Evolutionary conservation across 106 monocot genomes (phyloP), one percentile per base, ranked within the genome.

Genomic region (Platanthera zijinensis): DNA sequence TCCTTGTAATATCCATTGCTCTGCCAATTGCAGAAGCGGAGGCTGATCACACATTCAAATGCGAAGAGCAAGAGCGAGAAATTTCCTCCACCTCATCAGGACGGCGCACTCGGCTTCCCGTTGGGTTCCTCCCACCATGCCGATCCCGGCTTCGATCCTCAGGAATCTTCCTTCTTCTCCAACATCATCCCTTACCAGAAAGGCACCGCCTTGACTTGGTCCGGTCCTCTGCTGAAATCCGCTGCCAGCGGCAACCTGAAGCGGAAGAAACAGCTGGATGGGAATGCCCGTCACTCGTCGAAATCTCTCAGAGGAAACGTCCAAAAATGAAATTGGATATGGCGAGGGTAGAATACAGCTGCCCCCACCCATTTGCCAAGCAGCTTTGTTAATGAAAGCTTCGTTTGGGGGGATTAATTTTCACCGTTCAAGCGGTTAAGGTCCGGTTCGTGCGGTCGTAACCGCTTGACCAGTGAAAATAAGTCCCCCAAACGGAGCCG

Each of bases 21-120:
- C 2, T 69, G 39, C n/a, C 21, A 22, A 17, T 50, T 48, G 28
- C 89, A 93, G 89, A 88, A 86, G 73, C 57, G 85, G 63, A 80
- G 92, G 7, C 86, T 90, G 14, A 90, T 90, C 9, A 86, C 90
- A 39, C 92, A 96, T 82, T 85, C 90, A 32, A 96, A 92, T 80
- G 92, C 92, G 50, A 92, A 90, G 81, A 87, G 95, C 89, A 96
- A 90, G 90, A 96, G 92, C 51, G 95, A 96, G 72, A 96, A 96
- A 74, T 96, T 96, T 53, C 95, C 95, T 51, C 92, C 95, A 5
- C 92, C 95, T 19, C 95, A 96, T 57, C 92, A 92, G 72, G 95
- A 96, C 71, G 95, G 95, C 10, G 83, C 86, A 11, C 82, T 92
- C 28, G 95, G 95, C 15, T 89, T 86, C 78, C 88, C 90, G 10